These are phyloP conservation scores for Takashimella koratensis DNA, from an alignment of 1,284 basidiomycete genomes.

Conservation along the genomic window DNA sequence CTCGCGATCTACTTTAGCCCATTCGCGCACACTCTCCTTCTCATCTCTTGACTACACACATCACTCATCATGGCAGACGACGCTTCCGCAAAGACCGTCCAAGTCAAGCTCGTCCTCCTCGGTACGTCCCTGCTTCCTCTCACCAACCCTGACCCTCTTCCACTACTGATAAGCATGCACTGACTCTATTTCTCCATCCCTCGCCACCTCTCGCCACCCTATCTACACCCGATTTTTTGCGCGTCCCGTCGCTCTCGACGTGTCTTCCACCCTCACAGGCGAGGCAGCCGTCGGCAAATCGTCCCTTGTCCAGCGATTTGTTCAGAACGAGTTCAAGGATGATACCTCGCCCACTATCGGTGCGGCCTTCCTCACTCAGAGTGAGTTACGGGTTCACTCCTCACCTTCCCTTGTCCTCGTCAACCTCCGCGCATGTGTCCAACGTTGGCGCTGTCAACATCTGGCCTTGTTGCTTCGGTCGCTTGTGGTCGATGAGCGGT, in stretches of 20 bases:
- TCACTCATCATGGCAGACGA: slow-evolving; percentile 42
- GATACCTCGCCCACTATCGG: slow-evolving; percentile 81
- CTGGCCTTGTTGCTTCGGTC: too few species aligned
- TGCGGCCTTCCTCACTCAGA: slow-evolving; percentile 66
- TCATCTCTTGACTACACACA: too few species aligned
- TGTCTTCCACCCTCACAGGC: slow-evolving; percentile 54
- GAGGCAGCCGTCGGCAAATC: slow-evolving; percentile 99
- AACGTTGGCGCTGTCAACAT: too few species aligned
- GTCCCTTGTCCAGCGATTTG: slow-evolving; percentile 97
- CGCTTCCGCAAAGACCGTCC: slow-evolving; percentile 69
- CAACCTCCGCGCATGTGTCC: too few species aligned
- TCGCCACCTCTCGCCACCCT: not conserved
- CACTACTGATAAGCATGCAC: not conserved
- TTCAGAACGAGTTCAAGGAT: slow-evolving; percentile 53
- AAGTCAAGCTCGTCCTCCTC: slow-evolving; percentile 83
- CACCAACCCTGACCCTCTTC: not conserved
- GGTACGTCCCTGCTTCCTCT: slow-evolving; percentile 53
- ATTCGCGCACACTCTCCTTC: too few species aligned
- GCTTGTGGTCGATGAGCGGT: too few species aligned
- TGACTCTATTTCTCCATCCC: not conserved
- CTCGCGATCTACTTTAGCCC: too few species aligned
- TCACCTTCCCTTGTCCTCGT: not conserved
- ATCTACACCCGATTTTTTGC: not conserved
- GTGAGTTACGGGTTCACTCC: too few species aligned
- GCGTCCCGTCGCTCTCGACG: not conserved